phyloP scores from a whole-genome alignment of 1,284 basidiomycete species.

The Fomitopsis palustris region DNA sequence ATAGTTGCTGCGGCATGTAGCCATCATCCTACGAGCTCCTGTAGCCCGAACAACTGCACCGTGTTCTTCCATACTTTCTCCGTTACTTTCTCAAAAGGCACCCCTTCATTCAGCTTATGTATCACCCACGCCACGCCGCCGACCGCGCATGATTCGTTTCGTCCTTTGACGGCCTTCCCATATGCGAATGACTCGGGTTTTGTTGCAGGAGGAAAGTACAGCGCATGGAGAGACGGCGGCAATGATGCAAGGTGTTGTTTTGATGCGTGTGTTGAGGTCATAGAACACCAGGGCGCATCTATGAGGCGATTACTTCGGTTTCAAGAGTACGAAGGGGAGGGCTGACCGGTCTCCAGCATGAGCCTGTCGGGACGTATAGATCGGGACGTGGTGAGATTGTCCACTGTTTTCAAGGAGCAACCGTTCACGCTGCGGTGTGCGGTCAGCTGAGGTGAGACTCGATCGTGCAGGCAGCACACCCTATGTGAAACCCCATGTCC shows the following conservation, averaged over 20 bases:
- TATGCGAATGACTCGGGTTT: constrained; percentile 68
- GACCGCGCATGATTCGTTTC: constrained; percentile 78
- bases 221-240: constrained; percentile 41
- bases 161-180: constrained; percentile 73
- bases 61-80: constrained; percentile 69
- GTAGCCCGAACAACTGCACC: constrained; percentile 54
- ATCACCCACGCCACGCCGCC: constrained; percentile 80
- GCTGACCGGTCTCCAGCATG: constrained; percentile 78
- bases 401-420: constrained; percentile 79
- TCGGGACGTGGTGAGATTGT: constrained; percentile 63
- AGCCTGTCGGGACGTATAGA: constrained; percentile 63
- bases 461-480: constrained; percentile 26
- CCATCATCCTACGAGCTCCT: constrained; percentile 28
- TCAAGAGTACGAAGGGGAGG: neutral
- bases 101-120: constrained; percentile 50
- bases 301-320: neutral
- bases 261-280: constrained; percentile 77
- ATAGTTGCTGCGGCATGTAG: neutral
- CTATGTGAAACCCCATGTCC: constrained; percentile 70
- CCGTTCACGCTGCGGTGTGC: constrained; percentile 60
- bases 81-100: constrained; percentile 57
- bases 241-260: constrained; percentile 52
- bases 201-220: constrained; percentile 53
- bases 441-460: neutral
- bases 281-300: constrained; percentile 86